A percentile compares a stretch with the other conserved stretches of the same genome.
phyloP scores from a whole-genome alignment of 768 basidiomycete species.

The Trametes villosa region DNA sequence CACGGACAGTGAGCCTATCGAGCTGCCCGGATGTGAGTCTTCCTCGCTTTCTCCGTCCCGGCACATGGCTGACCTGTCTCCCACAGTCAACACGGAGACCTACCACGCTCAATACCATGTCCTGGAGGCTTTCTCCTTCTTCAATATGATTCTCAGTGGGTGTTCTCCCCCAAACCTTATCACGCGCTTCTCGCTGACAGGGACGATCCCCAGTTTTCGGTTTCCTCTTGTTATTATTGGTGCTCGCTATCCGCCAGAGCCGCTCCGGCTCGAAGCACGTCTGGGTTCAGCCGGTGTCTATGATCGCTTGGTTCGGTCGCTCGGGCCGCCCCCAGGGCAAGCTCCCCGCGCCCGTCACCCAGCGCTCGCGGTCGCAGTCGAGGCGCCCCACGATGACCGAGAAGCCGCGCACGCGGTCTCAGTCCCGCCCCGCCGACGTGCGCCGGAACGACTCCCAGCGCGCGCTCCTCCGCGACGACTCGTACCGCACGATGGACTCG shows the following conservation, averaged over 20 bases:
- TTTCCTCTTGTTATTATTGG: conserved; percentile 51
- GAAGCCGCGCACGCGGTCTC: conserved; percentile 21
- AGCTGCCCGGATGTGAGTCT: conserved; percentile 68
- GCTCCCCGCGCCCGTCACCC: conserved; percentile 47
- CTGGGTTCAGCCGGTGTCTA: conserved; percentile 74
- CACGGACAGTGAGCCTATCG: conserved; percentile 54
- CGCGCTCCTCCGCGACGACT: conserved; percentile 24
- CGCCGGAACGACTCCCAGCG: conserved; percentile 28
- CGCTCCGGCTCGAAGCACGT: conserved; percentile 50
- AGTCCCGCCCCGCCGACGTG: conserved; percentile 20
- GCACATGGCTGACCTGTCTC: neutral
- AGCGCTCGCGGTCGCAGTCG: conserved; percentile 36
- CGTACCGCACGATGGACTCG: conserved; percentile 23
- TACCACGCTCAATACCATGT: conserved; percentile 91
- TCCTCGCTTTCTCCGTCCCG: neutral
- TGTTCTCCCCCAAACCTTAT: conserved; percentile 20
- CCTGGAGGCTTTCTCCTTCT: conserved; percentile 76
- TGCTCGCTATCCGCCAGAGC: conserved; percentile 48
- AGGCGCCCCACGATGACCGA: conserved; percentile 27
- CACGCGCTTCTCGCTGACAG: conserved; percentile 16
- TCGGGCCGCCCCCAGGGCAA: conserved; percentile 35
- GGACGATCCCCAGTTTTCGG: conserved; percentile 47
- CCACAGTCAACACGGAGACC: conserved; percentile 77
- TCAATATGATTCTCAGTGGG: conserved; percentile 75
- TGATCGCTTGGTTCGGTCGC: conserved; percentile 70